These are phyloP conservation scores for Hypoxylon crocopeplum DNA, from an alignment of 495 filamentous ascomycete genomes.

Conservation along the genomic window DNA sequence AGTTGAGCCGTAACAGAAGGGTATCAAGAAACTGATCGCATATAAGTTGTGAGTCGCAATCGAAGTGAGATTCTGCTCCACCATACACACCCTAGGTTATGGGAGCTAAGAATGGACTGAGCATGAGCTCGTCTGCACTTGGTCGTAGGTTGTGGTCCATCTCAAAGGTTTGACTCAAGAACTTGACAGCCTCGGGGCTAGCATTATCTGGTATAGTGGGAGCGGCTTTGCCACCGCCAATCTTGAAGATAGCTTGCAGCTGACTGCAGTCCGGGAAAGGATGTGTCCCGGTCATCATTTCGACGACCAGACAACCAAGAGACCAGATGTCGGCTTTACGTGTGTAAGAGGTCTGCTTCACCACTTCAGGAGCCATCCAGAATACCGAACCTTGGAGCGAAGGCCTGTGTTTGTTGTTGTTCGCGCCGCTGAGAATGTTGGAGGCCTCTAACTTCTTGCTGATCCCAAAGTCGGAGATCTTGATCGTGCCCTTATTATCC, in stretches of 20 bases:
- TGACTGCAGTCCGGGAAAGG: constrained; percentile 98
- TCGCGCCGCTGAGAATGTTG: constrained; percentile 56
- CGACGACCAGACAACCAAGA: constrained; percentile 93
- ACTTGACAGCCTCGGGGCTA: constrained; percentile 82
- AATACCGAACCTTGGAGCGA: constrained; percentile 97
- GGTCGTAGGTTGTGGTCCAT: constrained; percentile 91
- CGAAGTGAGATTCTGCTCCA: background rate
- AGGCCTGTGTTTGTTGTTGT: constrained; percentile 78
- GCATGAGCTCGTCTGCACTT: constrained; percentile 86
- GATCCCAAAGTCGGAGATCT: constrained; percentile 99
- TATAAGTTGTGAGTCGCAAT: too few species aligned
- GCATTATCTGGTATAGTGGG: constrained; percentile 90
- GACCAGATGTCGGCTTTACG: constrained; percentile 99
- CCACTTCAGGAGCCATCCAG: constrained; percentile 99
- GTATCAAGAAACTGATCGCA: constrained; percentile 30
- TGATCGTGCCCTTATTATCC: constrained; percentile 98
- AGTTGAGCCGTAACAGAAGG: constrained; percentile 10
- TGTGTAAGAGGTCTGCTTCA: constrained; percentile 95
- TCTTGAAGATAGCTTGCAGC: constrained; percentile 98
- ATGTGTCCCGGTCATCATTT: constrained; percentile 98
- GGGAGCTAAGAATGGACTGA: constrained; percentile 79
- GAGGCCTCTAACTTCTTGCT: constrained; percentile 94
- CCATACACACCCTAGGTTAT: constrained; percentile 46
- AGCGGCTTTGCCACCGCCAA: constrained; percentile 83
- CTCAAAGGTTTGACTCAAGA: constrained; percentile 90